Base-by-base conservation (phyloP, 371 early-diverging fungal species). In the Apophysomyces variabilis region DNA sequence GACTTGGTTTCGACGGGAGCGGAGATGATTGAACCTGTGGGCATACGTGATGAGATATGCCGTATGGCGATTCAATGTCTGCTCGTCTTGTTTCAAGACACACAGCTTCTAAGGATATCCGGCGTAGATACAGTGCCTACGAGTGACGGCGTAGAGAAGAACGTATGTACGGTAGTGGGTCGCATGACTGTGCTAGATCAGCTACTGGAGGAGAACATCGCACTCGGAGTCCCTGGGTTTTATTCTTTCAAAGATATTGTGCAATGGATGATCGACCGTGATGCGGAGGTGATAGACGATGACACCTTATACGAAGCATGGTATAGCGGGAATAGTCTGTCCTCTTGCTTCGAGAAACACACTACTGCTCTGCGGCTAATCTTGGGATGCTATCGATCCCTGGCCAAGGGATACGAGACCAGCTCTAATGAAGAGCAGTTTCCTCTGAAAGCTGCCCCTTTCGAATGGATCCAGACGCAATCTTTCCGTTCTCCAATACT, bases 221-320 rank as follows among this genome's bases (percentile, higher is more conserved):
- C 78, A 6, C 38, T 82, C 1, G 72, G 73, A 11, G 70, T 76
- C 1, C 66, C 78, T 0, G 77, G 76, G 4, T 82, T 68, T 39
- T 79, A 82, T 35, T 54, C 58, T 0, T 47, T 77, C 5, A 32
- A 38, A 14, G 78, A 79, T 56, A 62, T 69, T 13, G 64, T 65
- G 12, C 32, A 46, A 57, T 72, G 77, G 76, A 65, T 76, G 75
- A 16, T 65, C 3, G 39, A 37, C 37, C 4, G 4, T 9, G 14
- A 58, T 9, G 14, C 37, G 13, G 37, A 58, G 37, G 58, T 47
- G 38, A 4, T 58, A 54, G 18, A 58, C 21, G 36, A 36, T 37
- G 38, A 39, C 14, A 38, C 14, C 45, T 35, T 44, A 8, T 64
- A 41, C 45, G 16, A 26, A 14, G 35, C 54, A 58, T 62, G 37